These are phyloP conservation scores for Aspergillus pseudoterreus DNA, from an alignment of 2,329 filamentous ascomycete species.

Conservation along the genomic window DNA sequence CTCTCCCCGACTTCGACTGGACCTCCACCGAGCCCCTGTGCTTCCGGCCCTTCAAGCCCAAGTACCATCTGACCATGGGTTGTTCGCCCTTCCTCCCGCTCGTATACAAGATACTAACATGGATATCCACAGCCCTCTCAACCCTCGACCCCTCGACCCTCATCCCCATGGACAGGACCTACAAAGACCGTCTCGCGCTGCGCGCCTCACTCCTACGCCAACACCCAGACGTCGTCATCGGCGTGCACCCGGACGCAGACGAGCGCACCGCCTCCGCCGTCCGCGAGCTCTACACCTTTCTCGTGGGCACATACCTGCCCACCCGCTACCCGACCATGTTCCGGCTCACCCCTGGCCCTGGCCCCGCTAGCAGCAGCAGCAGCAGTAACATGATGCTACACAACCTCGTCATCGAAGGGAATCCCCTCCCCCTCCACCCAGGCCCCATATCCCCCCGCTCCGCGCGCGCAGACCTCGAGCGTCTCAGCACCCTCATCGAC, in stretches of 20 bases:
- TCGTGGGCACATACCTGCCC: slow-evolving; percentile 55
- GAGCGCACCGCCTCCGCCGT: slow-evolving; percentile 46
- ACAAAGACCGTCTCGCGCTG: slow-evolving; percentile 49
- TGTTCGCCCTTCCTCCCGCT: slow-evolving; percentile 12
- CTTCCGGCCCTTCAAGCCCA: slow-evolving; percentile 57
- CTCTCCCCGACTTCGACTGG: slow-evolving; percentile 51
- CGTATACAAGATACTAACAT: not conserved
- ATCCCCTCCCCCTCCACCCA: slow-evolving; percentile 29
- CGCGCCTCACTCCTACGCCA: slow-evolving; percentile 47
- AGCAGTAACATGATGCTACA: slow-evolving; percentile 20
- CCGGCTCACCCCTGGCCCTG: slow-evolving; percentile 23
- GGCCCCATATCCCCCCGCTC: not conserved
- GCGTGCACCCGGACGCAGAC: slow-evolving; percentile 37
- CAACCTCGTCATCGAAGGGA: slow-evolving; percentile 44
- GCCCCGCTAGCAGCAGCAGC: not conserved
- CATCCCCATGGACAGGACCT: slow-evolving; percentile 58
- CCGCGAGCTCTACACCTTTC: slow-evolving; percentile 55
- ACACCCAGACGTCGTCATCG: slow-evolving; percentile 40
- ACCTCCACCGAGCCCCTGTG: slow-evolving; percentile 49
- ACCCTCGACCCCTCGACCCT: slow-evolving; percentile 50
- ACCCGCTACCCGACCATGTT: slow-evolving; percentile 55
- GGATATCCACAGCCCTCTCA: not conserved
- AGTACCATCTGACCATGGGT: slow-evolving; percentile 64
- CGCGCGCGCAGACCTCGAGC: slow-evolving; percentile 35
- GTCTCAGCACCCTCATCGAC: slow-evolving; percentile 53